Base-by-base conservation (phyloP, 108 stramenopile genomes). In the Nitzschia palea region DNA sequence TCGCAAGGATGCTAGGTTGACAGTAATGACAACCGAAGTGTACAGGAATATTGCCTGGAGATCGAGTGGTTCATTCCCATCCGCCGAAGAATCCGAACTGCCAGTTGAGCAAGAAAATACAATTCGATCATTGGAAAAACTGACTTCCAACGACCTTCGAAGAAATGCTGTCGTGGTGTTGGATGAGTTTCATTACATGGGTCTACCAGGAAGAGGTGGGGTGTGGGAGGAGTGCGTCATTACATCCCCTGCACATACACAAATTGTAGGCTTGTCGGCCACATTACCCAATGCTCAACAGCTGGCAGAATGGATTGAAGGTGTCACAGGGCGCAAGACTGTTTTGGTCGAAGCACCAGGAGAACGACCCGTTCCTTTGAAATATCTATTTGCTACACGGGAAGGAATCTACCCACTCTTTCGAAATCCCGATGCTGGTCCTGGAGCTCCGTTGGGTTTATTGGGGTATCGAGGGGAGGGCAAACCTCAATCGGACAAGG, bases 181-280 rank as follows among this genome's bases (percentile, higher is more conserved):
- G 67, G 97, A 98, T 62, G 97, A 98, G 71, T 96, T 98, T 66
- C 97, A 98, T 80, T 98, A 96, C 83, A 96, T 98, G 92, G 95
- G 95, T 60, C 86, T 91, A 53, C 85, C 82, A 44, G 90, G 94
- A 42, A 68, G 97, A 28, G 97, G 97, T 8, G 90, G 93, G 22
- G 92, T 96, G 31, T 98, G 97, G 97, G 97, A 98, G 62, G 97
- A 98, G 65, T 82, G 80, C 45, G 82, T 98, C 34, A 96, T 98
- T 61, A 82, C 80, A 32, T 90, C 86, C 32, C 96, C 97, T 8
- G 22, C 65, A 3, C 80, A 87, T 60, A 85, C 93, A 6, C 88
- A 94, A 55, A 86, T 98, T 58, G 88, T 98, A 29, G 94, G 92
- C 1, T 82, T 98, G 29, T 90, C 87, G 10, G 97, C 97, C 0